Evolutionary conservation across 139 green algal species (phyloP).

Genomic region (Auxenochlorella protothecoides): DNA sequence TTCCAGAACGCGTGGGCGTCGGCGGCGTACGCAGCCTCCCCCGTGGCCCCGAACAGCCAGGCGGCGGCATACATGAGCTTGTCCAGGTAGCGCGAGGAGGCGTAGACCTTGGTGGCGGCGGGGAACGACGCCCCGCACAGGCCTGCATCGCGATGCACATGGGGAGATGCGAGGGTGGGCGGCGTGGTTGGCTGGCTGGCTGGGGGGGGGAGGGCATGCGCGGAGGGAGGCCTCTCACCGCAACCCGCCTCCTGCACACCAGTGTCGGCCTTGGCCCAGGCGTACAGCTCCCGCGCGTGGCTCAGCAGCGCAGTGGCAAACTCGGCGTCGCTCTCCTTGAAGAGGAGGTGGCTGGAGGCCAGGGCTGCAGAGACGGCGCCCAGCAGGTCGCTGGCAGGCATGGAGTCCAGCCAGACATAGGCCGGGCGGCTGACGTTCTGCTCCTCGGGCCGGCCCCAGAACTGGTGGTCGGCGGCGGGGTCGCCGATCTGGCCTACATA

Average conservation of each 20-base stretch:
- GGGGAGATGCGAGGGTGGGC: too few relatives aligned
- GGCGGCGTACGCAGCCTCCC: constrained; percentile 8
- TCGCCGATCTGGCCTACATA: constrained; percentile 27
- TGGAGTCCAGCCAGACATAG: constrained; percentile 19
- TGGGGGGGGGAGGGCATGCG: too few relatives aligned
- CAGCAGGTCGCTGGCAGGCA: constrained; percentile 46
- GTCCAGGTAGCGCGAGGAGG: constrained; percentile 21
- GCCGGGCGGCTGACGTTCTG: constrained; percentile 17
- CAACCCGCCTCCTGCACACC: constrained; percentile 3
- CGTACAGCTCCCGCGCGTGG: constrained; percentile 37
- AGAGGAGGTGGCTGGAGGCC: constrained; percentile 38
- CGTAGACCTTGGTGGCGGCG: constrained; percentile 13
- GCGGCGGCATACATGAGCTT: constrained; percentile 32
- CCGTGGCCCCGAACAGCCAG: constrained; percentile 36
- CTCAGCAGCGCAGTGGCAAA: constrained; percentile 30
- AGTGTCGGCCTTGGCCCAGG: constrained; percentile 23
- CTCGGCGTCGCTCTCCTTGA: constrained; percentile 23
- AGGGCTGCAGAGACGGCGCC: constrained; percentile 41
- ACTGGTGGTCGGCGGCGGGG: constrained; percentile 34
- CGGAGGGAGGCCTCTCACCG: too few relatives aligned
- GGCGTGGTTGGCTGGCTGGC: too few relatives aligned
- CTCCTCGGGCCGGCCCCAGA: constrained; percentile 47
- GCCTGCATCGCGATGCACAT: neutral
- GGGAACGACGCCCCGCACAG: constrained; percentile 7
- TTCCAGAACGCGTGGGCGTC: constrained; percentile 9